These are phyloP conservation scores for Aplosporella prunicola DNA, from an alignment of 2,329 filamentous ascomycete genomes.

Conservation along the genomic window DNA sequence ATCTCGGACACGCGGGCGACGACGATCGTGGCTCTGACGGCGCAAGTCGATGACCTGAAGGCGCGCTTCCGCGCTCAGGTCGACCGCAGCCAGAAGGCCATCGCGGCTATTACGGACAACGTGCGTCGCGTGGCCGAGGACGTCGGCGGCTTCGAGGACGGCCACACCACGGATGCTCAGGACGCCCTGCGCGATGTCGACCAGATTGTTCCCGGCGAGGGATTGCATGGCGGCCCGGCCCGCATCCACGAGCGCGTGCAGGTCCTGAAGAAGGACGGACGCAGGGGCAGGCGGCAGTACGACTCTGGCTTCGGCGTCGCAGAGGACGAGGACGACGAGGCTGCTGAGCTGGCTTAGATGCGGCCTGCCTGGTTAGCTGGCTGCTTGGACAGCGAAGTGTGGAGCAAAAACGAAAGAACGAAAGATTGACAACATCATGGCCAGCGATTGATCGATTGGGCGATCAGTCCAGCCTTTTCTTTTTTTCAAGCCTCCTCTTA, in stretches of 20 bases:
- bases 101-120: slow-evolving; percentile 21
- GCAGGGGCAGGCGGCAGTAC: slow-evolving; percentile 19
- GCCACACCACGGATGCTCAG: slow-evolving; percentile 1
- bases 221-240: slow-evolving; percentile 23
- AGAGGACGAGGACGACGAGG: slow-evolving; percentile 17
- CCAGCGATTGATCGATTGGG: too few species aligned
- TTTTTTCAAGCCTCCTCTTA: too few species aligned
- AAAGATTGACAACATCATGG: too few species aligned
- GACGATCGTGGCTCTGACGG: slow-evolving; percentile 23
- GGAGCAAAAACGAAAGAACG: too few species aligned
- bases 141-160: slow-evolving; percentile 15
- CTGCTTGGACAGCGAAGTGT: too few species aligned
- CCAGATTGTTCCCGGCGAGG: slow-evolving; percentile 25
- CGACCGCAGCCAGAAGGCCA: slow-evolving; percentile 22
- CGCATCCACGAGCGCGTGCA: slow-evolving; percentile 25
- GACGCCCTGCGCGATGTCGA: slow-evolving; percentile 19
- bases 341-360: too few species aligned
- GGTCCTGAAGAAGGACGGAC: slow-evolving; percentile 21
- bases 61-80: slow-evolving; percentile 20
- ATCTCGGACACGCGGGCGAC: slow-evolving; percentile 25
- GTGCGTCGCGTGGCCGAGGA: slow-evolving; percentile 22
- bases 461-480: too few species aligned
- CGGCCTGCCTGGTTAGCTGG: too few species aligned
- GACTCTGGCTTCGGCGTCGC: slow-evolving; percentile 27
- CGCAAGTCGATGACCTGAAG: slow-evolving; percentile 25